Base-by-base conservation (phyloP, 192 early-diverging fungal genomes). In the Podila clonocystis region DNA sequence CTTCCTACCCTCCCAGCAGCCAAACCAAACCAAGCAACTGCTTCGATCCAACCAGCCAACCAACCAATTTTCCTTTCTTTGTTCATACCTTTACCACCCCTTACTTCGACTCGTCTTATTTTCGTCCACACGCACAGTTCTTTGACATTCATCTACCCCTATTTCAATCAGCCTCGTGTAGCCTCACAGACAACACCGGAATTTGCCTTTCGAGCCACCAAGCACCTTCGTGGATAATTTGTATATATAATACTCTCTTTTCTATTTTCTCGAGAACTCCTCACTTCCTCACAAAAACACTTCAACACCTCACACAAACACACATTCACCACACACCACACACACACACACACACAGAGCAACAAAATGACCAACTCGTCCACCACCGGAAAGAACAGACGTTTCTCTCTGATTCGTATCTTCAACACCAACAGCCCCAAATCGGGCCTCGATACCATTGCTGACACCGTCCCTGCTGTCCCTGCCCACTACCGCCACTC, bases 401-500 rank as follows among this genome's bases (percentile, higher is more conserved):
- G 77, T n/a, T 65, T 80, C 31, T 80, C 77, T 19, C 50, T 80
- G 28, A 69, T 68, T 34, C 70, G 70, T 24, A 70, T 80, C 34
- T 72, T 79, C 58, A 71, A 79, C 45, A 55, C 62, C 69, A 72
- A 67, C 52, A 50, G 57, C 28, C 66, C 66, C 26, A 36, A 41
- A 11, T 50, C 38, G 65, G 26, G 58, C 29, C 33, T 57, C 9
- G 50, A 74, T 4, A 58, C 66, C 20, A 61, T 58, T 50, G 59
- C 62, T 7, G 38, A 22, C 15, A 22, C 65, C 12, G 70, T 73
- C n/a, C 77, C 77, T 2, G 22, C 64, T 1, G 34, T 73, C 34
- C 68, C 77, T 24, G 62, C 65, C 12, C 58, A 69, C 61, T 80
- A 68, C 34, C 77, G 77, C 55, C 77, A 80, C 48, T 80, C 77